Base-by-base conservation (phyloP, 2,329 filamentous ascomycete species). In the Stachybotrys chlorohalonatus region DNA sequence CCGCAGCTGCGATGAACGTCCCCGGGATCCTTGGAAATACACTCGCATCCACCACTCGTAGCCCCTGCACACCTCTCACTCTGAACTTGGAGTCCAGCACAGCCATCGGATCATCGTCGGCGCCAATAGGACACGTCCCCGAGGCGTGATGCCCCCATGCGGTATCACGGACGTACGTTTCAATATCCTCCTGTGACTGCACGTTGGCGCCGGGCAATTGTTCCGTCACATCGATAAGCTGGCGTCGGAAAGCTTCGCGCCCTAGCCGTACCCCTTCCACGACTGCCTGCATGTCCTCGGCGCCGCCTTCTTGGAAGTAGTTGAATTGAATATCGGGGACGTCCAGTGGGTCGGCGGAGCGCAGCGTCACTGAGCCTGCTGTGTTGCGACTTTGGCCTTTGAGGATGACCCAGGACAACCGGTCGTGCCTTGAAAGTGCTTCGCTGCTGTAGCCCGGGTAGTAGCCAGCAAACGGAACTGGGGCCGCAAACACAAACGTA, bases 331-430 rank as follows among this genome's bases (percentile, higher is more conserved):
- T 86, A 6, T 78, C 66, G 0, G 87, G 86, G 3, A 75, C 71
- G 53, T 88, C 85, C 1, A 81, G 78, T 0, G 86, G 85, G 63
- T 89, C 79, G 0, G 78, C 69, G 0, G 81, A 84, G 15, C 73
- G 73, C 6, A 90, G 77, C 4, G 68, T 76, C 5, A 90, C 85
- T 1, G 76, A 79, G 8, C 87, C 87, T 6, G 78, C 79, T 1
- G 63, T 71, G 57, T 89, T 87, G 53, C 81, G 78, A 0, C 84
- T 78, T 61, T 86, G 84, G 0, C 80, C 77, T 67, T 86, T 85
- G 53, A 89, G 63, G 7, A 67, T 75, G 3, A 67, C 63, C 70
- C 68, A 72, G 1, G 68, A 69, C 63, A 68, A 71, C 61, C 74
- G 71, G 53, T 73, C 72, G 11, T 72, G 71, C 54, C 70, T 73